Conservation (phyloP, 108 stramenopile genomes). For the Pseudonitzschia pungens region DNA sequence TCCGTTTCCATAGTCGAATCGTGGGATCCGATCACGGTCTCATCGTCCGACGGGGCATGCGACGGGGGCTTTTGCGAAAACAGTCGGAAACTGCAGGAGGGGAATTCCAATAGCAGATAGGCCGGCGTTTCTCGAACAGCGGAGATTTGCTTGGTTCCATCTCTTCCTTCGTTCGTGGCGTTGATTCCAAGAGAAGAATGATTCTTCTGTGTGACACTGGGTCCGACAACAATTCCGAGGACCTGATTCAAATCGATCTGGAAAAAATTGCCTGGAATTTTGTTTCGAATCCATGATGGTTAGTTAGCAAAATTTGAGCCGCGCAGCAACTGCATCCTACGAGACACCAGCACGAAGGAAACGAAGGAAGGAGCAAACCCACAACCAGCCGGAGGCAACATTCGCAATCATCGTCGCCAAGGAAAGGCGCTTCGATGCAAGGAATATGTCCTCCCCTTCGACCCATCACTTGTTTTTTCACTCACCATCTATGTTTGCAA, state of each 20-base stretch:
- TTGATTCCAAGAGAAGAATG: background rate
- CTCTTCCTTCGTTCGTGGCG: background rate
- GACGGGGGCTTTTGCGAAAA: constrained; percentile 5
- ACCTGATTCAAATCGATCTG: constrained; percentile 27
- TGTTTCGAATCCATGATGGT: background rate
- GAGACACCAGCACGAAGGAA: too few relatives aligned
- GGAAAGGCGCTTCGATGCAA: too few relatives aligned
- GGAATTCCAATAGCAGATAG: constrained; percentile 25
- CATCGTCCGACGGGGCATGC: background rate
- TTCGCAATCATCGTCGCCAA: background rate
- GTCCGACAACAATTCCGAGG: background rate
- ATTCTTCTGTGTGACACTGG: background rate
- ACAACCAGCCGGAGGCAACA: too few relatives aligned
- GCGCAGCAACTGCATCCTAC: background rate
- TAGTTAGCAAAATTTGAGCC: background rate
- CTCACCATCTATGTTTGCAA: constrained; percentile 15
- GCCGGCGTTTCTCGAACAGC: constrained; percentile 1
- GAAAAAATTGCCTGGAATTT: background rate
- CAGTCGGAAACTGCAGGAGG: constrained; percentile 22
- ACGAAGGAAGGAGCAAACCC: too few relatives aligned
- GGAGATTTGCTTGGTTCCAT: background rate
- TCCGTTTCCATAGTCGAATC: background rate
- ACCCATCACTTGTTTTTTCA: background rate
- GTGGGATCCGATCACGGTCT: background rate
- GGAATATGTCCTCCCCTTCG: too few relatives aligned